phyloP scores from a whole-genome alignment of 2,329 filamentous ascomycete species.

The Diaporthe eres region DNA sequence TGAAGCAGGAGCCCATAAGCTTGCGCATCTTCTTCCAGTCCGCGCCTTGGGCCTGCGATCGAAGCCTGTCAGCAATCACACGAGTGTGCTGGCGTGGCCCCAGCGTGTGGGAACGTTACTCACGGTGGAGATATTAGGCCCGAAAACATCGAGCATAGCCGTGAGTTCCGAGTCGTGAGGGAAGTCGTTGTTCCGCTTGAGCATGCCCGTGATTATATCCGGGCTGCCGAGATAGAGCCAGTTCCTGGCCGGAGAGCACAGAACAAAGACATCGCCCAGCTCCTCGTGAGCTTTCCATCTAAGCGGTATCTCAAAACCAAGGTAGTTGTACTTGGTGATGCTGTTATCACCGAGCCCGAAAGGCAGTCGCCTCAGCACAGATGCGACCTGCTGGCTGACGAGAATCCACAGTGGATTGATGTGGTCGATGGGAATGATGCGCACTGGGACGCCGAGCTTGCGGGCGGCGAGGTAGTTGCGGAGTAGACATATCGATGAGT shows the following conservation, averaged over 20 bases:
- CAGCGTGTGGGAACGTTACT: background rate
- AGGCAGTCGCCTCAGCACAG: constrained; percentile 44
- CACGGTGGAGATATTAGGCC: constrained; percentile 43
- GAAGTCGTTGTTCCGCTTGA: constrained; percentile 42
- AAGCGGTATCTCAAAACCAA: constrained; percentile 43
- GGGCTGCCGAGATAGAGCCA: constrained; percentile 44
- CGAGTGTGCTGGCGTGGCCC: background rate
- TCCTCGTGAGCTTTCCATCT: constrained; percentile 42
- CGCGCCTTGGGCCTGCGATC: constrained; percentile 38
- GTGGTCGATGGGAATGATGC: constrained; percentile 50
- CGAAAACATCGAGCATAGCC: constrained; percentile 44
- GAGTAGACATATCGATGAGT: constrained; percentile 28
- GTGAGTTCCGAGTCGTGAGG: constrained; percentile 40
- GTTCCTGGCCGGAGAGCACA: constrained; percentile 40
- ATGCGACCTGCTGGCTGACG: constrained; percentile 45
- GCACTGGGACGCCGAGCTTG: constrained; percentile 50
- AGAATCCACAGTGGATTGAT: constrained; percentile 51
- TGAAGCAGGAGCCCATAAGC: constrained; percentile 48
- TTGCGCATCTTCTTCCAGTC: constrained; percentile 47
- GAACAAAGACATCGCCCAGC: constrained; percentile 46
- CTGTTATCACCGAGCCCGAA: constrained; percentile 47
- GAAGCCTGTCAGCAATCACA: background rate
- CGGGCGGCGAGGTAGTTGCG: constrained; percentile 46
- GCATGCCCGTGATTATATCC: constrained; percentile 37
- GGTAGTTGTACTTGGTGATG: constrained; percentile 51